Evolutionary conservation across 768 basidiomycete genomes (phyloP).

Genomic region (Royoungia palumana): DNA sequence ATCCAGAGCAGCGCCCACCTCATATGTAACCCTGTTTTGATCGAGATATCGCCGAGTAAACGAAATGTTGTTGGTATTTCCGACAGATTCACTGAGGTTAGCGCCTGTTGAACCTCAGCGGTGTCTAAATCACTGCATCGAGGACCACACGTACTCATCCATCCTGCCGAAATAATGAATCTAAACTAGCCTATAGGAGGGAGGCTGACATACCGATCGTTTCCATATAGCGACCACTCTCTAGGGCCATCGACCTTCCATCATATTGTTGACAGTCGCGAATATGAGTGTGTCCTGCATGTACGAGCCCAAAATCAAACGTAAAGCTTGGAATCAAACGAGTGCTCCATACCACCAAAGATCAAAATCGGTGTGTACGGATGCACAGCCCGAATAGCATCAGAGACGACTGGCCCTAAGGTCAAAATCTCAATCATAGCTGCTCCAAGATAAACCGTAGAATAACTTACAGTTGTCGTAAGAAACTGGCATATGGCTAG

Average conservation of each 20-base stretch:
- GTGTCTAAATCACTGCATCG: not conserved
- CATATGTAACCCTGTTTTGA: slow-evolving; percentile 72
- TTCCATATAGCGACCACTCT: slow-evolving; percentile 90
- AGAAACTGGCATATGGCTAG: slow-evolving; percentile 80
- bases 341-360: slow-evolving; percentile 55
- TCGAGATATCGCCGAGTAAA: slow-evolving; percentile 77
- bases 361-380: slow-evolving; percentile 76
- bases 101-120: slow-evolving; percentile 35
- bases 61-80: slow-evolving; percentile 47
- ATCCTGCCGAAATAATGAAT: slow-evolving; percentile 33
- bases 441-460: not conserved
- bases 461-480: slow-evolving; percentile 56
- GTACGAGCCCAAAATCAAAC: not conserved
- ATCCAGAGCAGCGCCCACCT: slow-evolving; percentile 39
- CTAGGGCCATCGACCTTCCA: slow-evolving; percentile 42
- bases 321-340: not conserved
- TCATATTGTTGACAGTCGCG: slow-evolving; percentile 29
- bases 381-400: slow-evolving; percentile 71
- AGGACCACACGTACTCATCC: slow-evolving; percentile 51
- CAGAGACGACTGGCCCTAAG: slow-evolving; percentile 67
- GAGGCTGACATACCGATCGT: slow-evolving; percentile 59
- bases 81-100: slow-evolving; percentile 40
- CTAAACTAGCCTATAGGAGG: not conserved
- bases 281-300: slow-evolving; percentile 47
- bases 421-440: not conserved